These are phyloP conservation scores for Yamadazyma membranifaciens DNA, from an alignment of 1,139 yeast species.

Conservation along the genomic window DNA sequence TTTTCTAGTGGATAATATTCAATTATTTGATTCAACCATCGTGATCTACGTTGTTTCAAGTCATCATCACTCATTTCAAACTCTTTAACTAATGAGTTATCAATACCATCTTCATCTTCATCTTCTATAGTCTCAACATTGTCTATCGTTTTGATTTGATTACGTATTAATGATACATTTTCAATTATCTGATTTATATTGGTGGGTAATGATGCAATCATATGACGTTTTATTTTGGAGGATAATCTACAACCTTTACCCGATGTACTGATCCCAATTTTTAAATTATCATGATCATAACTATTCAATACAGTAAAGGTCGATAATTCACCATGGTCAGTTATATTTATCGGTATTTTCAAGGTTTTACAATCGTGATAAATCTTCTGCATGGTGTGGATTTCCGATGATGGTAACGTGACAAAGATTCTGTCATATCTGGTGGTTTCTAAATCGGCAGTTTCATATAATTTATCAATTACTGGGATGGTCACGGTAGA, in stretches of 20 bases:
- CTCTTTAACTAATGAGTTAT: constrained; percentile 64
- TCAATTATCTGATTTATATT: constrained; percentile 69
- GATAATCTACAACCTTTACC: constrained; percentile 93
- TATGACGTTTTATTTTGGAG: constrained; percentile 72
- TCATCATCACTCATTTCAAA: constrained; percentile 53
- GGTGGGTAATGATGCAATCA: constrained; percentile 62
- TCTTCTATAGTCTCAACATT: constrained; percentile 72
- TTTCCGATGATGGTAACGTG: constrained; percentile 26
- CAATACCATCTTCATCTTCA: constrained; percentile 53
- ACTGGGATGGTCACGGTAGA: too few species aligned
- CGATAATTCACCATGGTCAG: constrained; percentile 70
- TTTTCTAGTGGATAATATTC: constrained; percentile 82
- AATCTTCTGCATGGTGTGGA: constrained; percentile 24
- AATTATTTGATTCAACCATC: constrained; percentile 89
- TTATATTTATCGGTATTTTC: constrained; percentile 80
- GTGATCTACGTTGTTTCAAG: constrained; percentile 57
- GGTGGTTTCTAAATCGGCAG: constrained; percentile 23
- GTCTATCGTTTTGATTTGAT: constrained; percentile 44
- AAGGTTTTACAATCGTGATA: constrained; percentile 50
- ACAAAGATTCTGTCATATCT: constrained; percentile 70
- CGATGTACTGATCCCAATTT: constrained; percentile 79
- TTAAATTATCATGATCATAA: constrained; percentile 68
- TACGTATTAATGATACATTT: constrained; percentile 66
- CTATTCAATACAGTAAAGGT: constrained; percentile 79
- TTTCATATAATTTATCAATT: constrained; percentile 22